phyloP scores from a whole-genome alignment of 2,329 filamentous ascomycete species.

The Colletotrichum cereale region DNA sequence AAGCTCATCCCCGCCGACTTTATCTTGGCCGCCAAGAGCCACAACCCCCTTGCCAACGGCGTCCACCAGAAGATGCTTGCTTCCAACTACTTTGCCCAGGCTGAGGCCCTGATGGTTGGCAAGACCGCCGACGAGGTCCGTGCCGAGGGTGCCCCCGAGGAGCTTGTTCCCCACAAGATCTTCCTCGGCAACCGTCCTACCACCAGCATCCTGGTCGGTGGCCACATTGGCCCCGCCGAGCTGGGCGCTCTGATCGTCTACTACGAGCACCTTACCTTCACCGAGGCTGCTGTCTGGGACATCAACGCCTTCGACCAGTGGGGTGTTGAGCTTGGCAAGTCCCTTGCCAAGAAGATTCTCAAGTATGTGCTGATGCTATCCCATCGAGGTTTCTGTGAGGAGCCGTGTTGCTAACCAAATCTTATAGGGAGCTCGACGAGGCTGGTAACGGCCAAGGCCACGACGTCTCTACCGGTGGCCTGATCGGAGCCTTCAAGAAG shows the following conservation, averaged over 20 bases:
- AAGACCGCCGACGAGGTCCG: constrained; percentile 86
- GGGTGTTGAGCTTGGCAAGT: constrained; percentile 98
- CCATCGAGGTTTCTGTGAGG: not conserved
- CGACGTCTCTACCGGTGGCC: constrained; percentile 87
- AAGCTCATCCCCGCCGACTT: constrained; percentile 99
- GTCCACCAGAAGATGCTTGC: constrained; percentile 97
- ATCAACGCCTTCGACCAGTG: constrained; percentile 99
- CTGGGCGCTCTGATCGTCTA: constrained; percentile 97
- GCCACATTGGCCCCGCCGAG: constrained; percentile 93
- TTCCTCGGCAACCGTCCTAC: constrained; percentile 98
- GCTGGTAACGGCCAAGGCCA: constrained; percentile 79
- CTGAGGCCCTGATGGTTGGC: constrained; percentile 91
- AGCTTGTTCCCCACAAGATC: constrained; percentile 96
- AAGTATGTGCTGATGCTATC: constrained; percentile 45
- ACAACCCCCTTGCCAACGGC: constrained; percentile 94
- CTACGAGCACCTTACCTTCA: constrained; percentile 99
- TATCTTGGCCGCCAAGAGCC: constrained; percentile 94
- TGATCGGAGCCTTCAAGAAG: constrained; percentile 95
- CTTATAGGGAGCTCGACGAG: constrained; percentile 80
- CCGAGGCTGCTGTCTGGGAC: constrained; percentile 97
- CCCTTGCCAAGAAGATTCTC: constrained; percentile 91
- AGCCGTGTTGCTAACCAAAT: constrained; percentile 6
- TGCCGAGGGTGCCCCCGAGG: constrained; percentile 78
- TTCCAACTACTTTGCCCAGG: constrained; percentile 91
- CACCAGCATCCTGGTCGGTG: constrained; percentile 89